These are phyloP conservation scores for Astrothelium macrocarpum DNA, from an alignment of 495 filamentous ascomycete species.

Conservation along the genomic window DNA sequence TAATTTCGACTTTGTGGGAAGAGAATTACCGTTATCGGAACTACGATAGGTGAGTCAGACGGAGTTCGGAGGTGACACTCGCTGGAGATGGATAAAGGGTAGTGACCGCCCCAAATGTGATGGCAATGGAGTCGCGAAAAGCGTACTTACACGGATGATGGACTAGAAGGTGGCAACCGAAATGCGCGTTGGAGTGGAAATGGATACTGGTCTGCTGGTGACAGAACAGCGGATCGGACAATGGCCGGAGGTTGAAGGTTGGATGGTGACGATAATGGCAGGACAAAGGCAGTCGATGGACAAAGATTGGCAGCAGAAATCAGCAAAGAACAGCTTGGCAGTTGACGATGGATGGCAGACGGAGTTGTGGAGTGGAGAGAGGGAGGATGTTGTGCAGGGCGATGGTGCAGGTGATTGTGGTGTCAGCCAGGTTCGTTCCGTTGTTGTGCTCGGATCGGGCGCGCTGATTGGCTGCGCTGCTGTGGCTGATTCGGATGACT, in stretches of 20 bases:
- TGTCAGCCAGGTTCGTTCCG: background rate
- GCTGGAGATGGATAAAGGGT: background rate
- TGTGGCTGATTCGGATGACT: background rate
- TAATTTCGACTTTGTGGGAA: background rate
- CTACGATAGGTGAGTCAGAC: background rate
- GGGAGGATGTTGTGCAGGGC: conserved; percentile 47
- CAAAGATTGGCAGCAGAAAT: background rate
- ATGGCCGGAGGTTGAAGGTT: background rate
- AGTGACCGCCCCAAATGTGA: background rate
- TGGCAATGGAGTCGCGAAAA: background rate
- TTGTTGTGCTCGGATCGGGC: background rate
- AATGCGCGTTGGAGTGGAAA: background rate
- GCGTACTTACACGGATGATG: background rate
- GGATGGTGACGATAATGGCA: background rate
- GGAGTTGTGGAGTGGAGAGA: conserved; percentile 23
- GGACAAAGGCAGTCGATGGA: background rate
- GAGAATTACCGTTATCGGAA: background rate
- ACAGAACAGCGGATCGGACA: background rate
- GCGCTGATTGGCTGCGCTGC: background rate
- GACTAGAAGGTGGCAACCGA: background rate
- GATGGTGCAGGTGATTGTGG: conserved; percentile 11
- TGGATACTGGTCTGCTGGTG: background rate
- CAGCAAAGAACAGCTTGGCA: background rate
- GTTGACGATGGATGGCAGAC: background rate
- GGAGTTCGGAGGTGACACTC: background rate